These are phyloP conservation scores for Tolypocladium ovalisporum DNA, from an alignment of 2,329 filamentous ascomycete species.

Conservation along the genomic window DNA sequence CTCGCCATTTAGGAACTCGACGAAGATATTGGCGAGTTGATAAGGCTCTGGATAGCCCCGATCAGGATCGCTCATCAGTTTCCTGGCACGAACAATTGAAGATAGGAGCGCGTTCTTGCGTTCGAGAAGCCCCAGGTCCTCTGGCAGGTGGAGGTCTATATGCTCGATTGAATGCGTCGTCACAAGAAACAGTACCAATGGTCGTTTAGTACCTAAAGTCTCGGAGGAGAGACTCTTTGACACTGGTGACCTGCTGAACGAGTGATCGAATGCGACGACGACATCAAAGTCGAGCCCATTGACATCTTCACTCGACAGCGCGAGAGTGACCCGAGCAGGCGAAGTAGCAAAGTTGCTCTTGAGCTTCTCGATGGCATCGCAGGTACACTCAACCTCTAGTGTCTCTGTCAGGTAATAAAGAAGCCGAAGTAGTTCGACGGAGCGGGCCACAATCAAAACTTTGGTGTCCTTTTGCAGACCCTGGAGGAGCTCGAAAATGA, in stretches of 20 bases:
- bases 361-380: slow-evolving; percentile 17
- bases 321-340: slow-evolving; percentile 29
- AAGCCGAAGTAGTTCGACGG: slow-evolving; percentile 37
- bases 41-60: slow-evolving; percentile 29
- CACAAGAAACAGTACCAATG: slow-evolving; percentile 37
- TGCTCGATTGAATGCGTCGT: slow-evolving; percentile 45
- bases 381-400: slow-evolving; percentile 23
- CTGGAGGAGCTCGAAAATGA: slow-evolving; percentile 44
- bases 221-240: slow-evolving; percentile 6
- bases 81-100: slow-evolving; percentile 22
- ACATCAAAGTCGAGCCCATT: slow-evolving; percentile 33
- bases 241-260: slow-evolving; percentile 28
- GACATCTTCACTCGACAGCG: slow-evolving; percentile 25
- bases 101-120: slow-evolving; percentile 34
- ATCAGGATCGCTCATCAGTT: slow-evolving; percentile 29
- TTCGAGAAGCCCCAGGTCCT: slow-evolving; percentile 26
- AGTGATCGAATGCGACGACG: slow-evolving; percentile 43
- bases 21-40: slow-evolving; percentile 35
- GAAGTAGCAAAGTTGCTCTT: slow-evolving; percentile 18
- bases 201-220: slow-evolving; percentile 14
- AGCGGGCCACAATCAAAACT: slow-evolving; percentile 42
- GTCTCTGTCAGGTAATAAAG: slow-evolving; percentile 37
- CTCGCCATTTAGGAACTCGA: slow-evolving; percentile 29
- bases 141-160: slow-evolving; percentile 33
- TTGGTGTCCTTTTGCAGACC: slow-evolving; percentile 31